Percentiles rank a stretch among this genome's conserved stretches.
Conservation (phyloP, 106 monocot species). For the Alisma plantagoaquatica region DNA sequence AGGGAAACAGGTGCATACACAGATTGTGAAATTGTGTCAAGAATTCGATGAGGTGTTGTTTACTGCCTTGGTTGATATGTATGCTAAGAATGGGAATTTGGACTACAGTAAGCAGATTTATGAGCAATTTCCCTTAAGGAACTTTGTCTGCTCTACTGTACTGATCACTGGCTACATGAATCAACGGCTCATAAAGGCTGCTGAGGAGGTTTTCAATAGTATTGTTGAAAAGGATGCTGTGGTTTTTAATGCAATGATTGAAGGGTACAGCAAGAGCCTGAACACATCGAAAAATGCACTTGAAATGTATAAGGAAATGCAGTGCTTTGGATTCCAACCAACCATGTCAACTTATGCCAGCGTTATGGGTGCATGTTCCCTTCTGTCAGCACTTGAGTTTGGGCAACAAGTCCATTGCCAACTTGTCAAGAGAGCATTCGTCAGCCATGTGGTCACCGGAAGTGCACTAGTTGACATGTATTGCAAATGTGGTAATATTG, state of each 20-base stretch:
- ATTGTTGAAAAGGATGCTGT: slow-evolving; percentile 51
- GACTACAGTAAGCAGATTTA: slow-evolving; percentile 48
- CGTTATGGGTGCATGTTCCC: slow-evolving; percentile 75
- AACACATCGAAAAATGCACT: slow-evolving; percentile 44
- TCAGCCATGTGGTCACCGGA: slow-evolving; percentile 49
- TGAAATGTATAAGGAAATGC: slow-evolving; percentile 60
- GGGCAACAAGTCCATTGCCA: slow-evolving; percentile 75
- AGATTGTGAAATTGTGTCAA: slow-evolving; percentile 29
- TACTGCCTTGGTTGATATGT: slow-evolving; percentile 65
- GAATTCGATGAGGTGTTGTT: slow-evolving; percentile 51
- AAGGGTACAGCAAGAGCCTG: slow-evolving; percentile 58
- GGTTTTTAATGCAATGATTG: slow-evolving; percentile 91
- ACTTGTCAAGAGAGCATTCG: slow-evolving; percentile 33
- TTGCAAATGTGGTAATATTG: slow-evolving; percentile 58
- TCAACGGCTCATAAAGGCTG: slow-evolving; percentile 34
- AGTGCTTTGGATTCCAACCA: slow-evolving; percentile 19
- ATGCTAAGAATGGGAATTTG: slow-evolving; percentile 60
- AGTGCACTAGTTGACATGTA: slow-evolving; percentile 91
- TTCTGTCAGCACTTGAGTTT: slow-evolving; percentile 51
- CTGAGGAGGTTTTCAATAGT: slow-evolving; percentile 51
- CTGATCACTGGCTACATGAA: slow-evolving; percentile 82
- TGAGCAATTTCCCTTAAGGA: slow-evolving; percentile 28
- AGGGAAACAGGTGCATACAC: slow-evolving; percentile 41
- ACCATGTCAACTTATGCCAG: slow-evolving; percentile 74
- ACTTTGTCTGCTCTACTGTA: slow-evolving; percentile 56